Conservation (phyloP, 805 yeast species). For the Metschnikowia lochheadii region DNA sequence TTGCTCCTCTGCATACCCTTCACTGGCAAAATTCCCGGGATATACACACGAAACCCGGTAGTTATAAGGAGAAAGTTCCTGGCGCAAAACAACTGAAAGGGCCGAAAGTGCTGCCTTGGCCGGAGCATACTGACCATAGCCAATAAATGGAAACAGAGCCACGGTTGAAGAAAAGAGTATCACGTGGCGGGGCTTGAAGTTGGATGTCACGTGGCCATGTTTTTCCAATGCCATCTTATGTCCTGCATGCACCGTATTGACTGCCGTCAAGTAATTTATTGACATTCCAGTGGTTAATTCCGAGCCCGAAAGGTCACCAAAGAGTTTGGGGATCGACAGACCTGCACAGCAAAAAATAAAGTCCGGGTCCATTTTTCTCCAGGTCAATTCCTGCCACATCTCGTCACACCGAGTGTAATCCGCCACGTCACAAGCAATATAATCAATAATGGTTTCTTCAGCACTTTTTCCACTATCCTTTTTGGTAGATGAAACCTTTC, state of each 20-base stretch:
- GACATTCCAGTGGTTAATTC: conserved; percentile 61
- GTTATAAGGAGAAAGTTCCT: conserved; percentile 67
- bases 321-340: conserved; percentile 71
- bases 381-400: conserved; percentile 36
- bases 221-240: conserved; percentile 36
- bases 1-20: conserved; percentile 81
- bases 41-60: conserved; percentile 69
- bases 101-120: conserved; percentile 77
- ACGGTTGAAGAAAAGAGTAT: conserved; percentile 66
- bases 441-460: conserved; percentile 17
- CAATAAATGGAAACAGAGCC: conserved; percentile 84
- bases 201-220: conserved; percentile 6
- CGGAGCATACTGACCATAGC: conserved; percentile 90
- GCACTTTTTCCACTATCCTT: neutral
- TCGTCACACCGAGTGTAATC: conserved; percentile 46
- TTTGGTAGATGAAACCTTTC: conserved; percentile 3
- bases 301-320: conserved; percentile 56
- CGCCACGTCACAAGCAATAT: conserved; percentile 63
- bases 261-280: conserved; percentile 69
- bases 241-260: conserved; percentile 65
- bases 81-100: conserved; percentile 72
- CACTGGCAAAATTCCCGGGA: conserved; percentile 89
- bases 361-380: conserved; percentile 51
- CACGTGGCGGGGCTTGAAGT: conserved; percentile 49
- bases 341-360: conserved; percentile 86